These are phyloP conservation scores for Fonsecaea nubica DNA, from an alignment of 2,329 filamentous ascomycete genomes.

Conservation along the genomic window DNA sequence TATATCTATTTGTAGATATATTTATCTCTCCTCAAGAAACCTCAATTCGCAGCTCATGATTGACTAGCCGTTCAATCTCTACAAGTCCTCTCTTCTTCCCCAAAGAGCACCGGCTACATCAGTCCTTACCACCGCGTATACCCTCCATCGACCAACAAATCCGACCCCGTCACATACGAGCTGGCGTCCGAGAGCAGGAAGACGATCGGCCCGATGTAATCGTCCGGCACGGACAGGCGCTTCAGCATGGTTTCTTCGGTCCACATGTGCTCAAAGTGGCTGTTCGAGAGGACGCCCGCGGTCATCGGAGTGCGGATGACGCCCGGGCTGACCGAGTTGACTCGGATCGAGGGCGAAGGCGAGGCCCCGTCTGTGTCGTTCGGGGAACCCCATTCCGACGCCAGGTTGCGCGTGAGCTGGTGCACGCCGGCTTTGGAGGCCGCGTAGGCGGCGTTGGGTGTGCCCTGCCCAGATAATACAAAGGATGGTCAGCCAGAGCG, in stretches of 20 bases:
- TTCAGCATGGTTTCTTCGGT: constrained; percentile 84
- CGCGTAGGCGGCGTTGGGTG: constrained; percentile 66
- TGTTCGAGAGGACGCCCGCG: constrained; percentile 25
- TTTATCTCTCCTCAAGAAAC: too few relatives aligned
- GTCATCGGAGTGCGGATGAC: constrained; percentile 30
- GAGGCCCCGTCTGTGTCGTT: constrained; percentile 45
- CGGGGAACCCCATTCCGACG: constrained; percentile 72
- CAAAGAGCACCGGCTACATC: too few relatives aligned
- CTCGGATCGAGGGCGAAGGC: constrained; percentile 48
- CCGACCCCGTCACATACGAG: constrained; percentile 77
- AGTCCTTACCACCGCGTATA: constrained; percentile 52
- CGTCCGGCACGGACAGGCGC: constrained; percentile 68
- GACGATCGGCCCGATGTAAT: constrained; percentile 68
- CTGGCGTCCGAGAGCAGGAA: constrained; percentile 83
- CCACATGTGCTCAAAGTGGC: constrained; percentile 64
- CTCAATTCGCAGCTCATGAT: too few relatives aligned
- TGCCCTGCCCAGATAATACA: constrained; percentile 2
- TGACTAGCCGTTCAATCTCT: too few relatives aligned
- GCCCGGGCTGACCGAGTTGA: constrained; percentile 61
- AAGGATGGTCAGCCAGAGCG: background rate
- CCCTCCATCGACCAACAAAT: constrained; percentile 77
- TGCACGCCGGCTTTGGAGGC: constrained; percentile 71
- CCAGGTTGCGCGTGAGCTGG: constrained; percentile 67
- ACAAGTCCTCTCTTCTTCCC: too few relatives aligned
- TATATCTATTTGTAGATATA: too few relatives aligned